Evolutionary conservation across 495 filamentous ascomycete species (phyloP), one percentile per base, ranked within the genome.

Genomic region (Penicillium nucicola): DNA sequence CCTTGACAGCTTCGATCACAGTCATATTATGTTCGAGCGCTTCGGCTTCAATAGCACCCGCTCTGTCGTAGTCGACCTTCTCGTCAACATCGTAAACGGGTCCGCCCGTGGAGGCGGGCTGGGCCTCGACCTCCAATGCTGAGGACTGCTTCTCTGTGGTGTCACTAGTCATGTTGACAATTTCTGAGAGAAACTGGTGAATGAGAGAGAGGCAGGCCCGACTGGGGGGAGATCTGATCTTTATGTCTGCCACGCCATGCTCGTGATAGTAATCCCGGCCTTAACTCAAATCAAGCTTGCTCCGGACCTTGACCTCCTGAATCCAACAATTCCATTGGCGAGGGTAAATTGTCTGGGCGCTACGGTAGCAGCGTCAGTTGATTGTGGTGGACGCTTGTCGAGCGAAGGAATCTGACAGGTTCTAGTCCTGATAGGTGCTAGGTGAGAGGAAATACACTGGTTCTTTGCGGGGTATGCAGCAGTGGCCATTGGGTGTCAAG

Each of bases 51-150:
- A 77, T 68, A 42, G 74, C 74, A 46, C 60, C 75, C 23, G 66
- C 52, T 61, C 71, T 68, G 71, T 76, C 69, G 47, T 66, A 71
- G 60, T 72, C 55, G 54, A 68, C 58, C 57, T 77, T 78, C 57
- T 71, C 69, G 56, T 57, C 67, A 40, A 62, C 63, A 65, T 74
- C 71, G 64, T 70, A 64, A 52, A 59, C 53, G 59, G 70, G 63
- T 32, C 57, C 72, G 53, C 42, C 56, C 37, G 42, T 55, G 53
- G 64, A 64, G 55, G 52, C 48, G 48, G 64, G 58, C 48, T 65
- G 61, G 45, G 54, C 64, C 66, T 76, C 71, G 62, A 74, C 54
- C 67, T 71, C 72, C 51, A 41, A 23, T 32, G 64, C 44, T 22
- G 57, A 48, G 53, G 65, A 68, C 45, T 61, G 55, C 59, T 70